Evolutionary conservation across 352 stramenopile genomes (phyloP), one percentile per base, ranked within the genome.

Genomic region (Phytophthora agathidicida): DNA sequence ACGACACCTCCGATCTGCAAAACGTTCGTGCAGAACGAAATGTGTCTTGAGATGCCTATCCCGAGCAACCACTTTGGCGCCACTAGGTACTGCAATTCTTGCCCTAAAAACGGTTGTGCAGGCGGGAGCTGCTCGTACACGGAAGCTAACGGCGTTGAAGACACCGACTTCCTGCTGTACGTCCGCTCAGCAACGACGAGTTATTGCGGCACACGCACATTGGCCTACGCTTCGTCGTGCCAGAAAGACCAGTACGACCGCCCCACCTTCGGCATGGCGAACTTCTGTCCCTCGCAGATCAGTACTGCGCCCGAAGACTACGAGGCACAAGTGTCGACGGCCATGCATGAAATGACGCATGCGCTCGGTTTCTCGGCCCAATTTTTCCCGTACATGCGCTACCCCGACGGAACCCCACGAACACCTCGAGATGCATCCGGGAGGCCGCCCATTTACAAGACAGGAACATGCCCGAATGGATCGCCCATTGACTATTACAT

Each of bases 221-320:
- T 96, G 0, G 87, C 83, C 8, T 96, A 93, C 56, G 85, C 87
- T 0, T 78, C 77, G 0, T 88, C 85, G 0, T 96, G 87, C 51
- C 87, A 93, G 52, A 91, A 90, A 36, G 85, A 96, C 54, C 83
- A 94, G 44, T 91, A 80, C 49, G 87, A 96, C 51, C 81, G 83
- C 4, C 85, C 83, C 8, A 94, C 80, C 11, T 92, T 94, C 49
- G 85, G 87, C 0, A 93, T 93, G 83, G 67, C 70, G 6, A 94
- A 96, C 63, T 93, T 94, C 39, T 96, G 87, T 36, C 85, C 87
- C 2, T 60, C 48, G 0, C 74, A 90, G 44, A 80, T 94, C 39
- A 80, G 84, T 23, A 78, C 65, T 3, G 72, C 82, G 14, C 48
- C 66, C 13, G 56, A 72, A 43, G 65, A 80, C 57, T 92, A 91